Percentiles rank a stretch among this genome's conserved stretches.
phyloP scores from a whole-genome alignment of 2,329 filamentous ascomycete species.

The Ophiocordyceps camponoti-floridani region DNA sequence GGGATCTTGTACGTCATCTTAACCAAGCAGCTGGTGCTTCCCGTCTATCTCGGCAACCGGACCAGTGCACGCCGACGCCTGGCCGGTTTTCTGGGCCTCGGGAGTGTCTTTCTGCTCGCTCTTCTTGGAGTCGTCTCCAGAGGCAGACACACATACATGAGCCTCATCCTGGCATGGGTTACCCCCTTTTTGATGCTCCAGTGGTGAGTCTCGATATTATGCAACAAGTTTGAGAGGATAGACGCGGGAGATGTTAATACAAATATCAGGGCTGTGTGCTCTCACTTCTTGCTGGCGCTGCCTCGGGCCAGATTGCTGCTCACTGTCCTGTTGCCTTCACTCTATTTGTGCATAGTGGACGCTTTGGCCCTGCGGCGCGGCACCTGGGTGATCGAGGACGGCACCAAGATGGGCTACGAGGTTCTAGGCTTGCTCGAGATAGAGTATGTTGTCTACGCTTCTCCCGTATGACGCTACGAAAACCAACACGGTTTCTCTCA shows the following conservation, averaged over 20 bases:
- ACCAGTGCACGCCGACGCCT: not conserved
- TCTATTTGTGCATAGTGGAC: slow-evolving; percentile 58
- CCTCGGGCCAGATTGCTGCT: slow-evolving; percentile 33
- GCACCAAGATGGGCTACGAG: slow-evolving; percentile 46
- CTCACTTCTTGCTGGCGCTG: slow-evolving; percentile 1
- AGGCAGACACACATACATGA: not conserved
- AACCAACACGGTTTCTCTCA: not conserved
- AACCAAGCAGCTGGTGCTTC: slow-evolving; percentile 42
- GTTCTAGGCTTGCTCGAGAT: slow-evolving; percentile 50
- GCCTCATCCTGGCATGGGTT: slow-evolving; percentile 41
- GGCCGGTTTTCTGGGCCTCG: not conserved
- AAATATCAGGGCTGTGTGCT: not conserved
- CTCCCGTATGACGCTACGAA: not conserved
- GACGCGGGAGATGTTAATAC: not conserved
- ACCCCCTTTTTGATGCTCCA: slow-evolving; percentile 42
- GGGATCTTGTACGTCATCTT: slow-evolving; percentile 48
- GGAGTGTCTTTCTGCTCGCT: not conserved
- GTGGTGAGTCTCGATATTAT: slow-evolving; percentile 1
- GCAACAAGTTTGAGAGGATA: not conserved
- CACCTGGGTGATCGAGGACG: slow-evolving; percentile 52
- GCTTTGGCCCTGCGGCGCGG: slow-evolving; percentile 48
- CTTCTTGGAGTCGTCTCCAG: not conserved
- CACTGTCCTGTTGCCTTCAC: slow-evolving; percentile 44
- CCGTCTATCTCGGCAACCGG: slow-evolving; percentile 17
- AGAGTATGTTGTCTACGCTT: slow-evolving; percentile 19